Evolutionary conservation across 805 yeast genomes (phyloP), one percentile per base, ranked within the genome.

Genomic region (Ogataea chonburiensis): DNA sequence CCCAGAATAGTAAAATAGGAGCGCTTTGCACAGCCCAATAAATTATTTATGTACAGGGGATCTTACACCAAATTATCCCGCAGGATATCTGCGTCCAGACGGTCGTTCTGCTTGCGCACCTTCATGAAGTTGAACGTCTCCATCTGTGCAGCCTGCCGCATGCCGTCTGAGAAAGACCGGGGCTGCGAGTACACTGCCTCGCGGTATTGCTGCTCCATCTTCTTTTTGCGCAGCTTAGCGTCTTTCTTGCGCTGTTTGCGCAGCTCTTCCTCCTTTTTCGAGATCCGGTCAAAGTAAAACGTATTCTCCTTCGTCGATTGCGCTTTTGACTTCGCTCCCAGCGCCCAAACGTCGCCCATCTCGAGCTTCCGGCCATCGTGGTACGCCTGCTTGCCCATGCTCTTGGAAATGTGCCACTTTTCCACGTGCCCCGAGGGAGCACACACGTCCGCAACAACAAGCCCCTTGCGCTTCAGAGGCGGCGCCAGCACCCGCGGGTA

Each of bases 311-410:
- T 60, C 27, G 53, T 59, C 4, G 67, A 64, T 30, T 56, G 55
- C 3, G 63, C 49, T 18, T 67, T 70, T 2, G 76, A 67, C 55
- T 82, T 83, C 3, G 79, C 79, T 22, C 73, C 84, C 24, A 79
- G 59, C 0, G 84, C 81, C 98, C 98, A 93, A 34, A 81, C 61
- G 56, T 93, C 98, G 15, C 96, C 96, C 54, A 75, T 74, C n/a
- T 60, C 61, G 0, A 86, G 76, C 58, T 93, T 91, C 37, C 97
- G 71, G 0, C 96, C 96, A 64, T 93, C 98, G 53, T 86, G 94
- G 49, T 86, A 93, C 2, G 68, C 77, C 43, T 77, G 82, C 43
- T 77, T 77, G 5, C 86, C 84, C 37, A 75, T 69, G 13, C 94
- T 79, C 56, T 81, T 84, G 0, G 97, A 82, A 2, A 93, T 74